These are phyloP conservation scores for Epicoccum sorghinum DNA, from an alignment of 2,329 filamentous ascomycete species.

Conservation along the genomic window DNA sequence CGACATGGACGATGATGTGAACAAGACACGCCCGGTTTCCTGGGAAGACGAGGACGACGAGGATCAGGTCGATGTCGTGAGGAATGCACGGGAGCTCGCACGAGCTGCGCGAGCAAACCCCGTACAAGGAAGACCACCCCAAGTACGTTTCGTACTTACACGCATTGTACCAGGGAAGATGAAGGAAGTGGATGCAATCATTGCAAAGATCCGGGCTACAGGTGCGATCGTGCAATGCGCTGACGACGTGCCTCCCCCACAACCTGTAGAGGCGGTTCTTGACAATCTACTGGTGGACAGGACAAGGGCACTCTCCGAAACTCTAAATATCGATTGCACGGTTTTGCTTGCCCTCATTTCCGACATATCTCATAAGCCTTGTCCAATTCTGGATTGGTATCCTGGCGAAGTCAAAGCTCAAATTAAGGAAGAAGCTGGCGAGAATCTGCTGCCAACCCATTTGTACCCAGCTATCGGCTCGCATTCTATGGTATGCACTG, in stretches of 20 bases:
- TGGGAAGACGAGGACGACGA: constrained; percentile 59
- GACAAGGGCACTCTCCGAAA: constrained; percentile 49
- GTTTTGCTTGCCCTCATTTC: constrained; percentile 75
- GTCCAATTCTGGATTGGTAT: constrained; percentile 56
- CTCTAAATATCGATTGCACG: constrained; percentile 69
- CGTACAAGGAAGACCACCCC: constrained; percentile 65
- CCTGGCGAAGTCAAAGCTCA: constrained; percentile 68
- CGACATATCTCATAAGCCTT: constrained; percentile 69
- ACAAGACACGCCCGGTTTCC: constrained; percentile 11
- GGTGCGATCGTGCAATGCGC: constrained; percentile 49
- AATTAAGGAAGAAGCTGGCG: constrained; percentile 66
- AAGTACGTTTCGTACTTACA: constrained; percentile 65
- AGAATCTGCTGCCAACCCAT: constrained; percentile 64
- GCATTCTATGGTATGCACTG: constrained; percentile 68
- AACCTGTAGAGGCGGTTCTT: constrained; percentile 33
- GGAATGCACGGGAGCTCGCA: constrained; percentile 63
- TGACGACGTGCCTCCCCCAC: constrained; percentile 32
- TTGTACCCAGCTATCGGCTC: constrained; percentile 67
- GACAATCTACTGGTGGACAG: constrained; percentile 48
- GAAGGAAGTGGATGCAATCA: constrained; percentile 61
- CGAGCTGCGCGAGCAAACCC: constrained; percentile 63
- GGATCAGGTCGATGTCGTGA: constrained; percentile 62
- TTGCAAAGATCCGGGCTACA: constrained; percentile 61
- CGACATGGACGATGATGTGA: constrained; percentile 46
- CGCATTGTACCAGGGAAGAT: constrained; percentile 59